Conservation (phyloP, 257 asterid species). For the Buddleja alternifolia region DNA sequence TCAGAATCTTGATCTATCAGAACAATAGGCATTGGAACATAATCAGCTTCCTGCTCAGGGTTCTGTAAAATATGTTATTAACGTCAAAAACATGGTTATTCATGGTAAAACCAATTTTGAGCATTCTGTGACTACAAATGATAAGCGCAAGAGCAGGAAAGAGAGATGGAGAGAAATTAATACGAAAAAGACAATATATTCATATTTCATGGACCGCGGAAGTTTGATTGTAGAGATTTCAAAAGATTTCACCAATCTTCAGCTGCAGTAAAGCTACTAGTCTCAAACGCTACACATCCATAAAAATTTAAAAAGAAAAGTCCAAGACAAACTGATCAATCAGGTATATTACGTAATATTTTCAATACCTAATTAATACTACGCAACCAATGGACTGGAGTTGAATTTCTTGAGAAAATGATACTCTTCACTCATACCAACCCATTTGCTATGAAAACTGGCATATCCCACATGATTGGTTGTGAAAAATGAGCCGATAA, state of each 20-base stretch:
- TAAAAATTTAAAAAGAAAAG: not conserved
- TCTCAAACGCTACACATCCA: not conserved
- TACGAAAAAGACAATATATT: not conserved
- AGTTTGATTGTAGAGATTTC: not conserved
- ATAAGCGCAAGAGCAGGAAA: not conserved
- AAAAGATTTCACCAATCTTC: conserved; percentile 5
- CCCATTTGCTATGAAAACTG: conserved; percentile 1
- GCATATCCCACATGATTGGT: not conserved
- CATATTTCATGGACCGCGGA: not conserved
- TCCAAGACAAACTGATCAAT: not conserved
- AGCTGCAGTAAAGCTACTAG: conserved; percentile 1
- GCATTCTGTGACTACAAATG: conserved; percentile 5
- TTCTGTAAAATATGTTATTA: conserved; percentile 41
- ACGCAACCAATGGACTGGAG: not conserved
- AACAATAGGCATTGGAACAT: conserved; percentile 88
- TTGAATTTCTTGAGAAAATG: not conserved
- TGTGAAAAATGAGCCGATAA: not conserved
- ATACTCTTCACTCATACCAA: not conserved
- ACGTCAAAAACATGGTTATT: not conserved
- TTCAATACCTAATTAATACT: not conserved
- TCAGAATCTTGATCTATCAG: conserved; percentile 87
- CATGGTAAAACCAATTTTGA: not conserved
- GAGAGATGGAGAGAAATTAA: not conserved
- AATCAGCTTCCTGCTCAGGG: conserved; percentile 48
- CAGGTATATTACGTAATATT: not conserved